Evolutionary conservation across 345 rosid species (phyloP), one percentile per base, ranked within the genome.

Genomic region (Rhodamnia rubescens): DNA sequence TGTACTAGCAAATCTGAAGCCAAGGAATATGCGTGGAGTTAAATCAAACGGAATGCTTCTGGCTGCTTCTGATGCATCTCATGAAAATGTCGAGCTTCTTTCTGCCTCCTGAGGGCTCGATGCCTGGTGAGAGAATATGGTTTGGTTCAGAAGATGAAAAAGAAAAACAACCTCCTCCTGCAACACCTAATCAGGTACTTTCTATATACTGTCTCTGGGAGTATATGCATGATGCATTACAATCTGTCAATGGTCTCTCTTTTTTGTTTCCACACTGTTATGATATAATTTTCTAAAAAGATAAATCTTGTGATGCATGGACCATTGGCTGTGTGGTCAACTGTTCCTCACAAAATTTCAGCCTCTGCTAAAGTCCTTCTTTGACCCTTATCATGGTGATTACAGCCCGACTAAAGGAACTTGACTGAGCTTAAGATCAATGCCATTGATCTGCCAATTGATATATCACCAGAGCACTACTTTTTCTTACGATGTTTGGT

Each of bases 21-120:
- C 99, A 2, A 92, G 99, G 89, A 97, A 94, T 86, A 97, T 97
- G 98, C 95, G 98, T 47, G 99, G 99, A 44, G 95, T 97, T 1
- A 95, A 97, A 91, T 97, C 99, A 24, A 89, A 55, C 84, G 99
- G 99, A 42, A 97, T 95, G 99, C 93, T 97, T 52, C 85, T 95
- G 88, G 95, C 96, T 90, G 98, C 99, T 53, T 95, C 98, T 12
- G 98, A 95, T 87, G 90, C 91, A 3, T 85, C 96, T 44, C 98
- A 95, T 87, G 92, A 95, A 85, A 94, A 91, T 84, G 94, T 95
- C 40, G 98, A 97, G 92, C 96, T 92, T 88, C 93, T 95, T 59
- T 90, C n/a, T 92, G 64, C 99, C 98, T 50, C 99, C 98, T 22
- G 86, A 92, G 44, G 93, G 88, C 12, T 92, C 99, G 4, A 49